Conservation (phyloP, 2,329 filamentous ascomycete genomes). For the Neospermospora avenae region DNA sequence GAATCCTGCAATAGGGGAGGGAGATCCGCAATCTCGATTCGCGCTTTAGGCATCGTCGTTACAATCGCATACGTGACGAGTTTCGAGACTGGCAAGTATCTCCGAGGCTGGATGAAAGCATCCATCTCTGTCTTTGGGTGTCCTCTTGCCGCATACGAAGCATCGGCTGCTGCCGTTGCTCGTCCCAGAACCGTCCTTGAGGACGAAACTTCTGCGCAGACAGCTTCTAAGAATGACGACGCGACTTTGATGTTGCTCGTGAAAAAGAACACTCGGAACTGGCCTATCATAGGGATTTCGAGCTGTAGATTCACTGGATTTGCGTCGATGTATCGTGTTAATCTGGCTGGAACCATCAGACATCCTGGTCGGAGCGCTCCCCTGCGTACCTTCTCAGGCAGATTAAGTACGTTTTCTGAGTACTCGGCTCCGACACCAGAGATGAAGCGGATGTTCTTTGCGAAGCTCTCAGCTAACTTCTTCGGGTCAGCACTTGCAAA, state of each 20-base stretch:
- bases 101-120: constrained; percentile 61
- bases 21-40: constrained; percentile 64
- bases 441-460: constrained; percentile 69
- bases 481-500: constrained; percentile 60
- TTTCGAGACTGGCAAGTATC: constrained; percentile 66
- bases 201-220: constrained; percentile 54
- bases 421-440: constrained; percentile 70
- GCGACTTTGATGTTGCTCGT: constrained; percentile 57
- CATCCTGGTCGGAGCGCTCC: constrained; percentile 39
- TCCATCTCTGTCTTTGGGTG: constrained; percentile 57
- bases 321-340: constrained; percentile 71
- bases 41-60: constrained; percentile 59
- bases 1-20: constrained; percentile 60
- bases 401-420: constrained; percentile 58
- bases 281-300: constrained; percentile 73
- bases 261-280: constrained; percentile 74
- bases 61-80: constrained; percentile 68
- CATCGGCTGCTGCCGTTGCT: constrained; percentile 54
- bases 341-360: constrained; percentile 59
- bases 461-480: constrained; percentile 65
- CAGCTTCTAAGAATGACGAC: constrained; percentile 54
- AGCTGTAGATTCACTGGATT: constrained; percentile 76
- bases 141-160: constrained; percentile 60
- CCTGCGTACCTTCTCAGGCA: constrained; percentile 48
- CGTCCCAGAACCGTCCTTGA: constrained; percentile 55